Base-by-base conservation (phyloP, 139 green algal genomes). In the Coelastrella sp. region DNA sequence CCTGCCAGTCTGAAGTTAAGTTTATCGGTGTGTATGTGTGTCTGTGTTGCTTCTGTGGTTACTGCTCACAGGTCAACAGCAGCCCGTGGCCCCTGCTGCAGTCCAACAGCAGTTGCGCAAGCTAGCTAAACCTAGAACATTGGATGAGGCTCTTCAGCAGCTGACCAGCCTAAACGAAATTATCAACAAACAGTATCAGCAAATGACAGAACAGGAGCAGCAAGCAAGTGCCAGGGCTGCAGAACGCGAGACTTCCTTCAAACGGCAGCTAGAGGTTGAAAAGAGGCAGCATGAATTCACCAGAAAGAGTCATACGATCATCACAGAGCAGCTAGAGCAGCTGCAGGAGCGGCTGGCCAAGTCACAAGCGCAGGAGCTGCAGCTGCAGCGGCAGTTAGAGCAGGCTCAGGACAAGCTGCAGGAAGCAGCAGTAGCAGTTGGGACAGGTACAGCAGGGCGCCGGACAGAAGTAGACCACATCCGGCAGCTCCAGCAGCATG, bases 191-290 rank as follows among this genome's bases (percentile, higher is more conserved):
- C 76, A 73, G 60, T 65, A 73, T 61, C 60, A 79, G 59, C 87
- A 86, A 65, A 59, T 91, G 64, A 76, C 59, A 77, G 20, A 85
- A 4, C 87, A 86, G 87, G 47, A 86, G 64, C 87, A 86, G 75
- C 60, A 77, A 60, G 76, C 19, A 47, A 56, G 20, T 7, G 32
- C 7, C 2, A 32, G 76, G 13, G 77, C 64, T 61, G n/a, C 23
- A 71, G 77, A 80, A 16, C 10, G 17, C 5, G 57, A 85, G 22
- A 20, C 75, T 5, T n/a, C 87, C 20, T 79, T 80, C 17, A 22
- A 71, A 3, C 87, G 77, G 17, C 87, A 91, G 87, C 32, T 80
- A 11, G 64, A 79, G 4, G 17, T 66, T 17, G 73, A 83, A 22
- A 75, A 84, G 58, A 7, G 13, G 14, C 58, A 91, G 77, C 77